Percentiles rank a stretch among this genome's conserved stretches.
Evolutionary conservation across 1,284 basidiomycete species (phyloP).

Genomic region (Stereum hirsutum): DNA sequence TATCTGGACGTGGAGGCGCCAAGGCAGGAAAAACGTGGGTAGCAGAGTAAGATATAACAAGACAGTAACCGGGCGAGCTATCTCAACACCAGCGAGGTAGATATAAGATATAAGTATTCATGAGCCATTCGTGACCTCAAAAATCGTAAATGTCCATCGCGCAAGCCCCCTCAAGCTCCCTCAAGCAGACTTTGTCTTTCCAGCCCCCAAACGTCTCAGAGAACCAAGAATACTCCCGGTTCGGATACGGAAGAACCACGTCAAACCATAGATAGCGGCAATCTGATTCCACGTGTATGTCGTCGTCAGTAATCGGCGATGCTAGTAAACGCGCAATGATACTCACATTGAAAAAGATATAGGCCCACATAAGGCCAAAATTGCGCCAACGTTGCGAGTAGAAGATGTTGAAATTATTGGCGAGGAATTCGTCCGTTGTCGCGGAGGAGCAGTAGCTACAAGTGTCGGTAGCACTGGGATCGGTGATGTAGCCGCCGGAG

Average conservation of each 20-base stretch:
- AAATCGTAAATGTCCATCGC: too few species aligned
- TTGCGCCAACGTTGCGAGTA: conserved; percentile 53
- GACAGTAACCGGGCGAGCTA: too few species aligned
- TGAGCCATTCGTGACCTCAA: too few species aligned
- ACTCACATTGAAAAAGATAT: conserved; percentile 51
- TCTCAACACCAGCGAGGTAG: too few species aligned
- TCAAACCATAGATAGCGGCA: conserved; percentile 2
- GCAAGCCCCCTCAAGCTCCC: too few species aligned
- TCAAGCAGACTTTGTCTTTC: not conserved
- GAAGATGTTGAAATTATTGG: conserved; percentile 38
- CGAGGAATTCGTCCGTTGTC: conserved; percentile 52
- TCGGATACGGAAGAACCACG: conserved; percentile 4
- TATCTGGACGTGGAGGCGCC: too few species aligned
- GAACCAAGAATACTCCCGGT: not conserved
- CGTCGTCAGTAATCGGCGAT: too few species aligned
- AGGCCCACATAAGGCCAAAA: conserved; percentile 55
- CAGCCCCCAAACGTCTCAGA: not conserved
- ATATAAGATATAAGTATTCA: too few species aligned
- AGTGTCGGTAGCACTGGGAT: conserved; percentile 41
- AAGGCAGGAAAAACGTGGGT: too few species aligned
- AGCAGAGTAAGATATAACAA: too few species aligned
- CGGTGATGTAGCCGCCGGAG: conserved; percentile 57
- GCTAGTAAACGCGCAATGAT: too few species aligned
- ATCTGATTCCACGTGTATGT: too few species aligned
- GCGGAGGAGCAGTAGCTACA: conserved; percentile 48